Percentiles rank a stretch among this genome's conserved stretches.
Conservation (phyloP, 2,329 filamentous ascomycete genomes). For the Diplodia intermedia region DNA sequence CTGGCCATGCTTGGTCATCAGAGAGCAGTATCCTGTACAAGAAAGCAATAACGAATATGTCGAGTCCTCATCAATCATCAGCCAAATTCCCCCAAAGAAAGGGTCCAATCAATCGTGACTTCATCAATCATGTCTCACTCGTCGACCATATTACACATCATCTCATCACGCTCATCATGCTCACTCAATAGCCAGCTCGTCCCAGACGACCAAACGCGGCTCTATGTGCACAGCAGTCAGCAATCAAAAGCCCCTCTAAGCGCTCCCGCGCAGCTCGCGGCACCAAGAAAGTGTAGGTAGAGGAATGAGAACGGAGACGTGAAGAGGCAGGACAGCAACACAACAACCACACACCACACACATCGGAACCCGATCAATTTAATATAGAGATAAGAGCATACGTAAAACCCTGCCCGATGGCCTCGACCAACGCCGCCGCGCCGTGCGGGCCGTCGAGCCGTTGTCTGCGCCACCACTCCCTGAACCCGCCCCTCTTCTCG, state of each 20-base stretch:
- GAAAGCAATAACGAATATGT: background rate
- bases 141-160: background rate
- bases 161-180: background rate
- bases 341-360: background rate
- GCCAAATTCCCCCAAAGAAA: background rate
- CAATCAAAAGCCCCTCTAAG: background rate
- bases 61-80: background rate
- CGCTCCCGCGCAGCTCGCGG: background rate
- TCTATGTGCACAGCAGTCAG: background rate
- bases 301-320: background rate
- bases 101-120: background rate
- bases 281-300: background rate
- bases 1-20: background rate
- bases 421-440: background rate
- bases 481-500: slow-evolving; percentile 1
- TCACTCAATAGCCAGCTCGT: background rate
- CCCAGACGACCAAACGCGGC: background rate
- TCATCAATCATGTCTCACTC: background rate
- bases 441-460: slow-evolving; percentile 1
- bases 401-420: background rate
- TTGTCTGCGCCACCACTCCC: slow-evolving; percentile 13
- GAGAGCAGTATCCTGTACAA: background rate
- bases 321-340: background rate
- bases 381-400: slow-evolving; percentile 1
- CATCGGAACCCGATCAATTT: background rate